These are phyloP conservation scores for Fusarium decemcellulare DNA, from an alignment of 2,329 filamentous ascomycete genomes.

Conservation along the genomic window DNA sequence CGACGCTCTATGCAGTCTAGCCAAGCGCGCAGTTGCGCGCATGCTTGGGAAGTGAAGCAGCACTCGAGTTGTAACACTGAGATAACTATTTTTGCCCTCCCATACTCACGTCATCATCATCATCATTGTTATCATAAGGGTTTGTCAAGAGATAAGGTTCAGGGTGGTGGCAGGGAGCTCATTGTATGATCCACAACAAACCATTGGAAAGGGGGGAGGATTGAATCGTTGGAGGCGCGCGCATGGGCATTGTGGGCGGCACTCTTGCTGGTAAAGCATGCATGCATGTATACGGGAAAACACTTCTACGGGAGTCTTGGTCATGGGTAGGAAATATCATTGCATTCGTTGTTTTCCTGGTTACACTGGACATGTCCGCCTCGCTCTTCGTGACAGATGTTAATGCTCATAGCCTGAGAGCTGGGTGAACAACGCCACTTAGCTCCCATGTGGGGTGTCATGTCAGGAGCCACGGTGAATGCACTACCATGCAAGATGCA, in stretches of 20 bases:
- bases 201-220: constrained; percentile 4
- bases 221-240: constrained; percentile 2
- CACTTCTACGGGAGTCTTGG: constrained; percentile 43
- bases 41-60: constrained; percentile 31
- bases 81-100: constrained; percentile 13
- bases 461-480: too few species aligned
- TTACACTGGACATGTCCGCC: not conserved
- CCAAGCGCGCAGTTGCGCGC: constrained; percentile 34
- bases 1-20: constrained; percentile 27
- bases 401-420: too few species aligned
- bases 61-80: constrained; percentile 8
- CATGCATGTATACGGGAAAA: constrained; percentile 43
- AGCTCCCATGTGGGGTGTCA: too few species aligned
- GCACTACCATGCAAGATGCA: too few species aligned
- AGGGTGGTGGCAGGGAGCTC: constrained; percentile 7
- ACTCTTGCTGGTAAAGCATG: constrained; percentile 41
- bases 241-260: constrained; percentile 25
- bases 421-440: too few species aligned
- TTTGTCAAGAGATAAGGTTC: constrained; percentile 1
- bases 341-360: constrained; percentile 37
- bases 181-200: constrained; percentile 40
- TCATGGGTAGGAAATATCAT: constrained; percentile 49
- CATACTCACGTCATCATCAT: not conserved
- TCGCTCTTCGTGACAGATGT: too few species aligned
- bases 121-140: not conserved